Base-by-base conservation (phyloP, 2,329 filamentous ascomycete species). In the Fusarium floridanum region DNA sequence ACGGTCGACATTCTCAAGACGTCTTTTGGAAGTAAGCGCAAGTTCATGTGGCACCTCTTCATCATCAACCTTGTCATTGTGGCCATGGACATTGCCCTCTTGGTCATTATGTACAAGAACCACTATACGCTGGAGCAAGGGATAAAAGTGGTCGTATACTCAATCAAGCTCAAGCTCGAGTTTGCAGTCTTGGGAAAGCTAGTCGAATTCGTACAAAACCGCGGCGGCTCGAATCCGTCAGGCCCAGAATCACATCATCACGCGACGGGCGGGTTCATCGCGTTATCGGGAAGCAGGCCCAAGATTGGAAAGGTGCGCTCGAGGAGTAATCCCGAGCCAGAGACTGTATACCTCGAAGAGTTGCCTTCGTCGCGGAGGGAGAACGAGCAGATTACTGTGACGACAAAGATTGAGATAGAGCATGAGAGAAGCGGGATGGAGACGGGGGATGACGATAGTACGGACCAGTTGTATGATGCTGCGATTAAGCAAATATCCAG, bases 121-220 rank as follows among this genome's bases (percentile, higher is more conserved):
- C 37, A 59, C 27, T 71, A 53, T 17, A 60, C 45, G n/a, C 45
- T 68, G 7, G 64, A 75, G 10, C 66, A 71, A 5, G 67, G 67
- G 1, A 34, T 75, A 14, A 71, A 70, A 20, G 62, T 73, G 4
- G 67, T 63, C 14, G 48, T 70, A 0, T 73, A 70, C 37, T 73
- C 76, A 3, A 48, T 73, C 22, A 84, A 83, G 68, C 76, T 84
- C 20, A 84, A 83, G 68, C 72, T 82, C 6, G 82, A 83, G 61
- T 82, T 83, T 61, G 76, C 78, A 14, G 81, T 83, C 1, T 71
- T 84, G n/a, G 82, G 81, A 34, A 77, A 78, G 27, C 68, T 84
- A 4, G 80, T 83, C 24, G 74, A 82, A 7, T 77, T 83, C 50
- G 86, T 66, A 62, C 83, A 72, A 29, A 71, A 72, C 8, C 41